Percentiles rank a stretch among this genome's conserved stretches.
Conservation (phyloP, 306 rosid genomes). For the Astragalus glycyphyllos region DNA sequence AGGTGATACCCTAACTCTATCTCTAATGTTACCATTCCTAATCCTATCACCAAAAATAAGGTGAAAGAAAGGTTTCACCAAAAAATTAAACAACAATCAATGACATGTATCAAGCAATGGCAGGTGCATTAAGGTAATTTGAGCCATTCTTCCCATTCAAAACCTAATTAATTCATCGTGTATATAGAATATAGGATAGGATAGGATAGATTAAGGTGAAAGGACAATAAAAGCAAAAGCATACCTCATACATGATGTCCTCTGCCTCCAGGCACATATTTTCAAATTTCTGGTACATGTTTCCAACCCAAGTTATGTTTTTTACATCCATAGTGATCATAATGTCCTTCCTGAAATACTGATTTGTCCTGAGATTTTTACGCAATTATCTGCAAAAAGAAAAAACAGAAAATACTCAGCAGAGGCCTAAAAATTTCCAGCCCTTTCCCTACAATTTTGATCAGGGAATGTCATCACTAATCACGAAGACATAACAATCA, state of each 20-base stretch:
- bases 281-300: conserved; percentile 79
- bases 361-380: conserved; percentile 28
- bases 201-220: conserved; percentile 21
- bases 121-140: conserved; percentile 4
- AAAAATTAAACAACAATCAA: too few relatives aligned
- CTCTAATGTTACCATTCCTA: too few relatives aligned
- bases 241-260: conserved; percentile 79
- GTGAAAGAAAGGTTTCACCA: too few relatives aligned
- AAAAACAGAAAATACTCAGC: conserved; percentile 17
- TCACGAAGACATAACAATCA: conserved; percentile 25
- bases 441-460: background rate
- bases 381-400: conserved; percentile 48
- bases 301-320: conserved; percentile 88
- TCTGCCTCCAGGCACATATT: conserved; percentile 88
- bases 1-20: too few relatives aligned
- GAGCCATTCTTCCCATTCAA: background rate
- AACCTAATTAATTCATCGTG: conserved; percentile 9
- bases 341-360: conserved; percentile 37
- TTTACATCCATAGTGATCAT: conserved; percentile 68
- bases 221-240: conserved; percentile 36
- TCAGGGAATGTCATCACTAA: background rate
- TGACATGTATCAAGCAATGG: conserved; percentile 7
- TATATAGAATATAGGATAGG: too few relatives aligned
- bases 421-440: conserved; percentile 2
- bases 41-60: too few relatives aligned